Evolutionary conservation across 2,329 filamentous ascomycete genomes (phyloP), one percentile per base, ranked within the genome.

Genomic region (Penicillium thymicola): DNA sequence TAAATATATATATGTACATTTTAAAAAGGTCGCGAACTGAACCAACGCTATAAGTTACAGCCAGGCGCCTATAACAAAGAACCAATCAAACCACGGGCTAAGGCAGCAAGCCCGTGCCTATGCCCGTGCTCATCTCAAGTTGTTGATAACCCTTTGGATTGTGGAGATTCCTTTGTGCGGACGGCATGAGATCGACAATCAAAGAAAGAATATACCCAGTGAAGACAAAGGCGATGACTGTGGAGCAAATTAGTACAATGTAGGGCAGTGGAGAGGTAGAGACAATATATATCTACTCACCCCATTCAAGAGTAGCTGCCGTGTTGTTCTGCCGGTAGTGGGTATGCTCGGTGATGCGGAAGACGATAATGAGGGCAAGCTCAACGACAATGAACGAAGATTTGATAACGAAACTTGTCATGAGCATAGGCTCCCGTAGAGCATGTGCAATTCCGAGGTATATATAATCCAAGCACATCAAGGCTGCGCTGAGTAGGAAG

Each of bases 331-430:
- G 47, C 5, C 49, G 43, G 25, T 59, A 55, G 27, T 59, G 56
- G 28, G 44, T 54, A 7, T 51, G 51, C 16, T 60, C 60, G 5
- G 57, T 59, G 9, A 63, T 37, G 3, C 60, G 56, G 30, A 63
- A 63, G 28, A 58, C 57, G n/a, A 63, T 51, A 14, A 63, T 61
- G 42, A 63, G 60, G 14, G 36, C 54, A 21, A 63, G 57, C 40
- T 63, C 60, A 11, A 59, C 53, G 37, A 63, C 60, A 18, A 63
- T 55, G 40, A 63, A 63, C 7, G 59, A 59, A 5, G 57, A 16
- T 40, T 63, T 63, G 57, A 63, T 63, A 3, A 51, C 36, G 11
- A 63, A 61, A n/a, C 60, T 63, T n/a, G 60, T 54, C 21, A 61
- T 53, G 7, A 63, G 54, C 50, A 61, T 57, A 8, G 54, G 60